Evolutionary conservation across 352 stramenopile species (phyloP).

Genomic region (Phytophthora sp.): DNA sequence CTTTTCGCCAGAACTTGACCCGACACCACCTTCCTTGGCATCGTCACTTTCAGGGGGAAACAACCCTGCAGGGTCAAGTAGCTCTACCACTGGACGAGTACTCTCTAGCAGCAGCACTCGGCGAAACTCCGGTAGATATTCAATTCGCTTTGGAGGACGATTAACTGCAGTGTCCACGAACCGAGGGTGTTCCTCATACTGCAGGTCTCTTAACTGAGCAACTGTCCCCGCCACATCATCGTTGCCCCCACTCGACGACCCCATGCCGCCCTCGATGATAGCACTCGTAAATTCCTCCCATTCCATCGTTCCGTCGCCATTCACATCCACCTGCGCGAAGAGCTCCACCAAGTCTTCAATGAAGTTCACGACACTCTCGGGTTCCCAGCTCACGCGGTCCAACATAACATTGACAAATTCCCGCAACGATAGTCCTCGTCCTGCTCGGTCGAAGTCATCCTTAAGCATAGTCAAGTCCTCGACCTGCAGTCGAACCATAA

Average conservation of each 20-base stretch:
- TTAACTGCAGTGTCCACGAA: constrained; percentile 60
- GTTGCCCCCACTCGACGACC: constrained; percentile 23
- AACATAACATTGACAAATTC: constrained; percentile 82
- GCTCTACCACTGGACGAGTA: constrained; percentile 69
- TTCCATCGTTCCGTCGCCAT: constrained; percentile 79
- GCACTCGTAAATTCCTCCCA: constrained; percentile 87
- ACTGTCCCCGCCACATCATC: constrained; percentile 41
- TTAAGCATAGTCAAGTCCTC: constrained; percentile 73
- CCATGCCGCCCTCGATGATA: constrained; percentile 84
- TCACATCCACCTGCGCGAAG: constrained; percentile 80
- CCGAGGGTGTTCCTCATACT: constrained; percentile 71
- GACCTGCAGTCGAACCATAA: constrained; percentile 79
- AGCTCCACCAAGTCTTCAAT: constrained; percentile 82
- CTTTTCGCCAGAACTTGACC: constrained; percentile 4
- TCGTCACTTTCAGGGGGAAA: constrained; percentile 40
- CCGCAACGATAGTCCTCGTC: constrained; percentile 54
- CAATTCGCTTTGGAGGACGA: constrained; percentile 62
- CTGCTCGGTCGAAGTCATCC: constrained; percentile 64
- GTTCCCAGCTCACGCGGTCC: constrained; percentile 68
- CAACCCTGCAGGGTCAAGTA: constrained; percentile 60
- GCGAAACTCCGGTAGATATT: constrained; percentile 64
- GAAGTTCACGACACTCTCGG: constrained; percentile 57
- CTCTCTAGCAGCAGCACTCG: constrained; percentile 68
- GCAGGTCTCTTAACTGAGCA: constrained; percentile 60
- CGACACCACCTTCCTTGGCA: constrained; percentile 6